A percentile compares a stretch with the other conserved stretches of the same genome.
These are phyloP conservation scores for Sporormia fimetaria DNA, from an alignment of 495 filamentous ascomycete genomes.

Conservation along the genomic window DNA sequence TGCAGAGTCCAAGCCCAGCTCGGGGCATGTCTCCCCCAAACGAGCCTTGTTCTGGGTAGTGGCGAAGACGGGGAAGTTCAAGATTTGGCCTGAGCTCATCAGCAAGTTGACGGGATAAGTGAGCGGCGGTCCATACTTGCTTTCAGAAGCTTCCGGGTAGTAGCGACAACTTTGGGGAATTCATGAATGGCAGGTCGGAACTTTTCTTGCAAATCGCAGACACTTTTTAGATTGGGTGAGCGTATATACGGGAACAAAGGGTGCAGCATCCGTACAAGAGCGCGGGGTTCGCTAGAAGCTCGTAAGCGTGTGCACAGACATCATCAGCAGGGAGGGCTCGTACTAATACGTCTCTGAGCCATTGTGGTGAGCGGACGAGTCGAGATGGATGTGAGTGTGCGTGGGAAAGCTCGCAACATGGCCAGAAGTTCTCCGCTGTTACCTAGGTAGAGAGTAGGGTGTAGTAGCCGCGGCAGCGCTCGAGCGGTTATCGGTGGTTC, in stretches of 20 bases:
- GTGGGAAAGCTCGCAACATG: not conserved
- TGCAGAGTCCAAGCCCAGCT: constrained; percentile 42
- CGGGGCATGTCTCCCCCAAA: constrained; percentile 66
- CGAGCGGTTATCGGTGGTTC: too few relatives aligned
- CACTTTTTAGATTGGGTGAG: constrained; percentile 41
- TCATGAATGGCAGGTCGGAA: constrained; percentile 74
- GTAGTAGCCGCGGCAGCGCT: too few relatives aligned
- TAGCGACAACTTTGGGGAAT: constrained; percentile 59
- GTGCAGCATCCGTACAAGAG: constrained; percentile 25
- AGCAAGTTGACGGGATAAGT: constrained; percentile 4
- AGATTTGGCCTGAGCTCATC: constrained; percentile 37
- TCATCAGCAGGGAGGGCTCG: constrained; percentile 4
- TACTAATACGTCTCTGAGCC: constrained; percentile 20
- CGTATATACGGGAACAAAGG: not conserved
- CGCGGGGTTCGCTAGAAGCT: constrained; percentile 25
- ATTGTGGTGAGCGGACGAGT: constrained; percentile 5
- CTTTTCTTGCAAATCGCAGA: constrained; percentile 94
- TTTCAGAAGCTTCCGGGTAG: constrained; percentile 42
- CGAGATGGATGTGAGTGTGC: not conserved
- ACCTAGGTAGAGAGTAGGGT: not conserved
- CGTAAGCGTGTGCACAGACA: constrained; percentile 12
- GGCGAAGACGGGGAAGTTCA: constrained; percentile 66
- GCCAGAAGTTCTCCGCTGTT: not conserved
- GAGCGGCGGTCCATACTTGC: constrained; percentile 32
- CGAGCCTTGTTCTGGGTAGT: constrained; percentile 71